A percentile compares a stretch with the other conserved stretches of the same genome.
phyloP scores from a whole-genome alignment of 2,329 filamentous ascomycete genomes.

The Beauveria sp. region DNA sequence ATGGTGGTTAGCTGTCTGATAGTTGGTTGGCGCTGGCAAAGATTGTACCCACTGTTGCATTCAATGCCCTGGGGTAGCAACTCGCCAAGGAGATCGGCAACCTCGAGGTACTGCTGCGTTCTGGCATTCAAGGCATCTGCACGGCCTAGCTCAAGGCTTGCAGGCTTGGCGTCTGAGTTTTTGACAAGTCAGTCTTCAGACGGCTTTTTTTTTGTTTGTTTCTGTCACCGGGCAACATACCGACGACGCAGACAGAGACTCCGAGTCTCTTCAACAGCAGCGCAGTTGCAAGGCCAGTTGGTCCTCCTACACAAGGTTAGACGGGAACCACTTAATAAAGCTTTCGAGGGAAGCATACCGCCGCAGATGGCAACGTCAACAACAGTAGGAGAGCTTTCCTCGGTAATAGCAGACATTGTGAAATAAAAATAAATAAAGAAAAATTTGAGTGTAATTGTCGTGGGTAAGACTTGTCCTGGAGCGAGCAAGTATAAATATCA shows the following conservation, averaged over 20 bases:
- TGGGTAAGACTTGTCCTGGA: neutral
- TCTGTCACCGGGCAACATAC: conserved; percentile 15
- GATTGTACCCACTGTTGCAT: conserved; percentile 36
- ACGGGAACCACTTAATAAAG: neutral
- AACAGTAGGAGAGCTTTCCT: conserved; percentile 12
- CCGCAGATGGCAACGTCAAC: conserved; percentile 32
- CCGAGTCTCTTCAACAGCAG: conserved; percentile 35
- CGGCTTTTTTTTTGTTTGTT: neutral
- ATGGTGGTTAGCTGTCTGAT: neutral
- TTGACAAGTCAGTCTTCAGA: neutral
- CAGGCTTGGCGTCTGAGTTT: conserved; percentile 30
- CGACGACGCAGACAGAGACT: conserved; percentile 32
- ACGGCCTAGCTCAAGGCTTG: conserved; percentile 32
- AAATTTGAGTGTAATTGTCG: neutral
- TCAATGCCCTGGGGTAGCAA: conserved; percentile 35
- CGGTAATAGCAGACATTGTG: conserved; percentile 6
- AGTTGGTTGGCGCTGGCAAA: neutral
- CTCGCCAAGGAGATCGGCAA: conserved; percentile 34
- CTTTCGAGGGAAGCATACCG: conserved; percentile 18
- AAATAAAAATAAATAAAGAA: neutral
- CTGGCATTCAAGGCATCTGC: conserved; percentile 42
- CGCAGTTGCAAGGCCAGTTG: conserved; percentile 38
- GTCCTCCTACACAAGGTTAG: conserved; percentile 27
- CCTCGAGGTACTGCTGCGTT: conserved; percentile 40
- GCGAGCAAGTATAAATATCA: neutral